Evolutionary conservation across 2,329 filamentous ascomycete species (phyloP).

Genomic region (Ophiostoma himal-ulmi): DNA sequence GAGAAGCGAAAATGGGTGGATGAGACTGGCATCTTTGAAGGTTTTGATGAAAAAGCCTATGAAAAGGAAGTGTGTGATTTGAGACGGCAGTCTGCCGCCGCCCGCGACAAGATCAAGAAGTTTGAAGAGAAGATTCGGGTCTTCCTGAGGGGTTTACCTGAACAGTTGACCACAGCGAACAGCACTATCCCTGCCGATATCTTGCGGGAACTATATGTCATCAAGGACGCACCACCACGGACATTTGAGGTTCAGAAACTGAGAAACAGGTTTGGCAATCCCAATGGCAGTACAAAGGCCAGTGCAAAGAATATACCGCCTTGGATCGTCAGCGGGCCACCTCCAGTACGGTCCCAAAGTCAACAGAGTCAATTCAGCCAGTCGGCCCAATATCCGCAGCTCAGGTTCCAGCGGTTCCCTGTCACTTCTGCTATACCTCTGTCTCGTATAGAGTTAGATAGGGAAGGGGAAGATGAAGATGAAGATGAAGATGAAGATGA

Average conservation of each 20-base stretch:
- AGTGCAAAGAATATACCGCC: neutral
- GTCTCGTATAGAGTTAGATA: neutral
- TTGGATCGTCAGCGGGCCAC: neutral
- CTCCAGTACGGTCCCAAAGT: neutral
- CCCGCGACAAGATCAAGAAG: neutral
- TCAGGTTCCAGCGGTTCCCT: neutral
- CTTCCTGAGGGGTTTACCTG: neutral
- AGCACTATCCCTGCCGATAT: neutral
- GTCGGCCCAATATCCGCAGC: neutral
- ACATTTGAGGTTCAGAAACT: neutral
- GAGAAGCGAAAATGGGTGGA: neutral
- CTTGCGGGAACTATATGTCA: neutral
- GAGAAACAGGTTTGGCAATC: neutral
- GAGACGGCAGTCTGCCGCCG: too few relatives aligned
- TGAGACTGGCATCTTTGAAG: neutral
- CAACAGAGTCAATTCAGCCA: neutral
- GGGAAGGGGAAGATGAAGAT: too few relatives aligned
- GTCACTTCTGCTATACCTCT: too few relatives aligned
- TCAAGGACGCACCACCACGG: neutral
- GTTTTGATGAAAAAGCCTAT: neutral
- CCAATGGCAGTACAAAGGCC: neutral
- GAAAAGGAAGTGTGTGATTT: neutral
- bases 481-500: neutral
- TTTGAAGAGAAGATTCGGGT: neutral
- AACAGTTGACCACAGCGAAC: neutral